Evolutionary conservation across 2,329 filamentous ascomycete genomes (phyloP).

Genomic region (Xylariaceae sp.): DNA sequence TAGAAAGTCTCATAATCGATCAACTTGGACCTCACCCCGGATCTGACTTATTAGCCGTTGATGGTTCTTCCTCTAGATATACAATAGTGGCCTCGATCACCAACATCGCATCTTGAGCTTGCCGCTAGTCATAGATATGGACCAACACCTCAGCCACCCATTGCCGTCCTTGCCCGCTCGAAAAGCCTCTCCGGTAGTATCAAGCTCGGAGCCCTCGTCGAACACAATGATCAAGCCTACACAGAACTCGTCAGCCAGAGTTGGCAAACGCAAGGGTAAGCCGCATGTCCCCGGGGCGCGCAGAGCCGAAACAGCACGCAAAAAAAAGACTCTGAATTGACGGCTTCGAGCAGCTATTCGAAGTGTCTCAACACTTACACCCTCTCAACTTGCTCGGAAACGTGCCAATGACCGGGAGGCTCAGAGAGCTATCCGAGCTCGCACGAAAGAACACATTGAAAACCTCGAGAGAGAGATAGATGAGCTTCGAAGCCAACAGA

Average conservation of each 20-base stretch:
- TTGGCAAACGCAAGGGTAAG: conserved; percentile 32
- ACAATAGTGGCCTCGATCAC: conserved; percentile 4
- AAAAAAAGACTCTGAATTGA: conserved; percentile 6
- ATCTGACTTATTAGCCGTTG: not conserved
- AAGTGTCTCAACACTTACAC: conserved; percentile 80
- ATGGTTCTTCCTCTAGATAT: conserved; percentile 6
- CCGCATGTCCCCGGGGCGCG: not conserved
- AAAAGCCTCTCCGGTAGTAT: conserved; percentile 13
- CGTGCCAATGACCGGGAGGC: conserved; percentile 87
- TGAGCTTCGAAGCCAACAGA: conserved; percentile 54
- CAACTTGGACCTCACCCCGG: conserved; percentile 8
- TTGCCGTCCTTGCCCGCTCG: conserved; percentile 9
- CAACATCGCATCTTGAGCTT: not conserved
- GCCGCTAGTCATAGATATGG: conserved; percentile 19
- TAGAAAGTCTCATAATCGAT: conserved; percentile 10
- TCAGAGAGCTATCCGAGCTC: conserved; percentile 77
- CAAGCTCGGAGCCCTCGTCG: conserved; percentile 19
- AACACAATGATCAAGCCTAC: conserved; percentile 25
- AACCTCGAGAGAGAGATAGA: conserved; percentile 67
- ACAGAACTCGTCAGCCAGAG: conserved; percentile 20
- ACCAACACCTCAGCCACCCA: conserved; percentile 10
- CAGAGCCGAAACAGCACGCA: not conserved
- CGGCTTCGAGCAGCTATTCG: conserved; percentile 50
- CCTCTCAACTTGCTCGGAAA: conserved; percentile 84
- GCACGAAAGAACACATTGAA: conserved; percentile 83